phyloP scores from a whole-genome alignment of 768 basidiomycete species.

The Termitomyces sp. region DNA sequence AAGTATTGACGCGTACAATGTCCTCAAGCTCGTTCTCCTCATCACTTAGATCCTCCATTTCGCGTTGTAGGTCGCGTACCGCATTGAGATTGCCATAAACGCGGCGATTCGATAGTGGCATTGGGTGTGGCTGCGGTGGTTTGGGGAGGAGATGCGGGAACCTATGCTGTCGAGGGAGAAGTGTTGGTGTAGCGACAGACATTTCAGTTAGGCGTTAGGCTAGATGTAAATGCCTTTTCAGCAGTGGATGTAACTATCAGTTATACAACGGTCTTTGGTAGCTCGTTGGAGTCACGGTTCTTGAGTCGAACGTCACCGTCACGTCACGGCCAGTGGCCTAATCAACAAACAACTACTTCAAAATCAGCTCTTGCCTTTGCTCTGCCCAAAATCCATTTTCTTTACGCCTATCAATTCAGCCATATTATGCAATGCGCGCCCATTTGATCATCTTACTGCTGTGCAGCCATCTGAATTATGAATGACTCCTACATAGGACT shows the following conservation, averaged over 20 bases:
- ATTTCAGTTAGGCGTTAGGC: conserved; percentile 20
- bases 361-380: no score
- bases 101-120: conserved; percentile 52
- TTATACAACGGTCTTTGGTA: no score
- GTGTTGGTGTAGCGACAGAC: conserved; percentile 62
- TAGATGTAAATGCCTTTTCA: not conserved
- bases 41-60: conserved; percentile 83
- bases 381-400: no score
- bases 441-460: no score
- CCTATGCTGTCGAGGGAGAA: conserved; percentile 60
- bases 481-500: no score
- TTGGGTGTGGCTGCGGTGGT: conserved; percentile 63
- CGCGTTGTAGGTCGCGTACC: conserved; percentile 65
- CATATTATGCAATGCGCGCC: no score
- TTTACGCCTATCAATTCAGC: no score
- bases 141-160: conserved; percentile 70
- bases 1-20: conserved; percentile 41
- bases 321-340: no score
- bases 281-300: no score
- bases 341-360: no score
- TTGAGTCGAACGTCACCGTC: no score
- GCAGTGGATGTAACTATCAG: not conserved
- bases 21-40: conserved; percentile 84
- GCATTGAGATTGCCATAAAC: conserved; percentile 58
- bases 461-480: no score